Evolutionary conservation across 2,329 filamentous ascomycete genomes (phyloP), one percentile per base, ranked within the genome.

Genomic region (Verticillium dahliae): DNA sequence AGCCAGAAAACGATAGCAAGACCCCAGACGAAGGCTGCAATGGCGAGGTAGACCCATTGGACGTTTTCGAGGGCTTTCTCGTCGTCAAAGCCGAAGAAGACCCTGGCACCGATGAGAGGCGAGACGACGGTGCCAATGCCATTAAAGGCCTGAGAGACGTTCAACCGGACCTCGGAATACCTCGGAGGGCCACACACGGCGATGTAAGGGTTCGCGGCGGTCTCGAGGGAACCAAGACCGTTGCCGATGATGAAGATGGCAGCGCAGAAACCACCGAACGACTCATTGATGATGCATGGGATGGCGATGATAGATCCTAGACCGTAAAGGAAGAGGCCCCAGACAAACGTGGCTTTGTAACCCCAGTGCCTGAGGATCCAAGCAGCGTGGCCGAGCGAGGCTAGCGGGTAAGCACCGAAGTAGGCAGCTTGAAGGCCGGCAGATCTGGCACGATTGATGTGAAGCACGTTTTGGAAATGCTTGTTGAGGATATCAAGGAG

Each of bases 111-210:
- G 5, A 92, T 78, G 0, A 91, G 83, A 1, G 90, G 89, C 0
- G 88, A 88, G 45, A 91, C 79, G 57, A 92, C 86, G 9, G 88
- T 88, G 39, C 89, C 90, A 57, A 92, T 85, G 60, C 88, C 90
- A 69, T 92, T 90, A 75, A 92, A 88, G 60, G 88, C 88, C 72
- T 93, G 90, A 1, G 89, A 87, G 59, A 92, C 77, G 74, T 92
- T 90, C 76, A 93, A 86, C 66, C 90, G 85, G 64, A 92, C 75
- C 69, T 91, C 89, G 6, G 89, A 85, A 72, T 88, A 91, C 65
- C 83, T 82, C 7, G 90, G 87, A 3, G 90, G 90, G 57, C 79
- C 79, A 65, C 79, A 81, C 27, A 81, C 83, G 41, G 87, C 85
- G 65, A 90, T 86, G 74, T 88, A 91, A 0, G 89, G 88, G 72